A percentile compares a stretch with the other conserved stretches of the same genome.
Evolutionary conservation across 2,329 filamentous ascomycete genomes (phyloP).

Genomic region (Colletotrichum magnum): DNA sequence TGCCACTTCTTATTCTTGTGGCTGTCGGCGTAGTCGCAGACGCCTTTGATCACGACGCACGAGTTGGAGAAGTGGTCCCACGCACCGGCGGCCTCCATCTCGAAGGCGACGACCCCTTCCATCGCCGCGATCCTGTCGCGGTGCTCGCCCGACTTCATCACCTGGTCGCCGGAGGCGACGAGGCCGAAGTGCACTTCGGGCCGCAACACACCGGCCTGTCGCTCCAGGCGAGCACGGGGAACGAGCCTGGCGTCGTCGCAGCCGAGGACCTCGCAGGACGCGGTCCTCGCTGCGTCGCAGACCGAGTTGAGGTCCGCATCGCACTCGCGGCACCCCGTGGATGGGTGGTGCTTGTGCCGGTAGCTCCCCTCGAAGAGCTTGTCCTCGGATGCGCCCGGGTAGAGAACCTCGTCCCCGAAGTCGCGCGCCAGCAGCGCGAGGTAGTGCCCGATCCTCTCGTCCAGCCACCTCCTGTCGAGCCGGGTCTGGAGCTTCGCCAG

Average conservation of each 20-base stretch:
- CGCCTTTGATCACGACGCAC: conserved; percentile 53
- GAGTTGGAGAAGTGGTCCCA: conserved; percentile 46
- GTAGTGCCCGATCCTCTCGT: neutral
- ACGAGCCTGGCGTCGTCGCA: conserved; percentile 41
- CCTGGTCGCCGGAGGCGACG: conserved; percentile 54
- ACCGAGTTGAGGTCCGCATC: neutral
- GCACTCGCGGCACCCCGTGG: conserved; percentile 1
- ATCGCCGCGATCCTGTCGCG: conserved; percentile 50
- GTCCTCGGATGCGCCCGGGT: conserved; percentile 49
- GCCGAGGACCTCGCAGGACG: conserved; percentile 43
- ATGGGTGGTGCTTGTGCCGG: conserved; percentile 49
- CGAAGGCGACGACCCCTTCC: conserved; percentile 46
- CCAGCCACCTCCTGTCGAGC: conserved; percentile 35
- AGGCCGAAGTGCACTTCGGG: conserved; percentile 51
- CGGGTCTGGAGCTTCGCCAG: conserved; percentile 36
- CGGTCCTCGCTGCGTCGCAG: conserved; percentile 41
- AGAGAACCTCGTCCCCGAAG: conserved; percentile 11
- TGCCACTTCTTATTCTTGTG: conserved; percentile 58
- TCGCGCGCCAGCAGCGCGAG: neutral
- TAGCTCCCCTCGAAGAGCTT: conserved; percentile 49
- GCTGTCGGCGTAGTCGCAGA: conserved; percentile 57
- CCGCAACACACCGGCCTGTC: neutral
- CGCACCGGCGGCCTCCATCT: conserved; percentile 53
- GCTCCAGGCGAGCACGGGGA: conserved; percentile 1
- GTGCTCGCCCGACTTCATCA: conserved; percentile 53